Evolutionary conservation across 768 basidiomycete genomes (phyloP), one percentile per base, ranked within the genome.

Genomic region (Amanita molliuscula): DNA sequence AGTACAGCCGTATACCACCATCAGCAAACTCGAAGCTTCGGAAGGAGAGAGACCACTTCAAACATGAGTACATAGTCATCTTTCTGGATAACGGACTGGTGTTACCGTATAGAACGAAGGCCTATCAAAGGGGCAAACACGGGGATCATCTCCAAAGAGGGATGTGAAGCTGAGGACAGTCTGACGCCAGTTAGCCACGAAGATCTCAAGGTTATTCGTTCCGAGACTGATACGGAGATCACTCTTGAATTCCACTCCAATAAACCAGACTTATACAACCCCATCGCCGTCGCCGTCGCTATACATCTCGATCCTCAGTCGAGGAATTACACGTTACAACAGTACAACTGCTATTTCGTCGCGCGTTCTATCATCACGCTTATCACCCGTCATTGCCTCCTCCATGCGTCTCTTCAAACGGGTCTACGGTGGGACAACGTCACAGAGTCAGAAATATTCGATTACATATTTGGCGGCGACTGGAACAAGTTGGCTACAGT

Each of bases 31-130:
- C 28, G 48, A 48, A 48, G 26, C 26, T 48, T 8, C 36, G 48
- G 18, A 48, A 48, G 38, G 48, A 48, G 37, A 28, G 48, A 16
- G 38, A 38, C 10, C 23, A n/a, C 10, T 48, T 48, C 38, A 48
- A 41, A n/a, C 48, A 48, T 20, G 48, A 48, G 26, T 48, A 41
- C 13, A 28, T 48, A 8, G 4, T 47, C 13, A 26, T 48, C 15
- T 48, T 20, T 10, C 18, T 48, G 28, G 38, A 38, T 3, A 31
- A 31, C n/a, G 37, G 38, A 41, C n/a, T 18, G 26, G 36, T 5
- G n/a, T 15, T 25, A 48, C 21, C 47, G 47, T 6, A 28, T 48
- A 7, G 47, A 48, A 11, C 35, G 47, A 25, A 37, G 47, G 6
- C 47, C 47, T 6, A 10, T 48, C 11, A 37, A 26, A 13, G 37